These are phyloP conservation scores for Chaetomiaceae sp. DNA, from an alignment of 2,329 filamentous ascomycete species.

Conservation along the genomic window DNA sequence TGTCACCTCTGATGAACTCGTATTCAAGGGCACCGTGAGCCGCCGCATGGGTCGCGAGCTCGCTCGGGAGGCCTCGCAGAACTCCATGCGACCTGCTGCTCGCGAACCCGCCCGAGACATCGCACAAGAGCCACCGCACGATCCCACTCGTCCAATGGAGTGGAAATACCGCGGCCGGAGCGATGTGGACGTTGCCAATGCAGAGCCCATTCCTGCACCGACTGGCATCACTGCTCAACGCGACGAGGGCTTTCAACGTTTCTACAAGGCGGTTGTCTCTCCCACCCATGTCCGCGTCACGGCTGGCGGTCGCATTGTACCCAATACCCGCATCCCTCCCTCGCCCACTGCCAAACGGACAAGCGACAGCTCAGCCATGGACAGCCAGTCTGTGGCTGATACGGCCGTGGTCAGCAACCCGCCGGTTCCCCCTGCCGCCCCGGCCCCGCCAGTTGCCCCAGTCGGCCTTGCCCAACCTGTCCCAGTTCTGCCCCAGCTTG, in stretches of 20 bases:
- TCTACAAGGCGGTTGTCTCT: conserved; percentile 64
- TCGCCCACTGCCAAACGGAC: conserved; percentile 50
- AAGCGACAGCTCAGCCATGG: conserved; percentile 36
- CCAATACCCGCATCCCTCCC: conserved; percentile 52
- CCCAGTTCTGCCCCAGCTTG: conserved; percentile 27
- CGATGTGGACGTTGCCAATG: conserved; percentile 38
- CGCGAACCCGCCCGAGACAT: conserved; percentile 5
- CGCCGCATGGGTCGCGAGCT: conserved; percentile 20
- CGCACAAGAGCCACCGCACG: conserved; percentile 1
- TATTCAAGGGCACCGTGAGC: conserved; percentile 35
- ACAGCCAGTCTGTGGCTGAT: conserved; percentile 23
- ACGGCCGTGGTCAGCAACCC: conserved; percentile 16
- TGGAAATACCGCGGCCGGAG: conserved; percentile 44
- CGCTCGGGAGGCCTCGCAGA: conserved; percentile 12
- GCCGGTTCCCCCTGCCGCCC: no score
- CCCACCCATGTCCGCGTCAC: conserved; percentile 64
- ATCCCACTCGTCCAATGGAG: conserved; percentile 26
- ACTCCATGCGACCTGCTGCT: conserved; percentile 10
- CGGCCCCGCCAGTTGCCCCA: conserved; percentile 10
- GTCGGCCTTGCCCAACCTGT: conserved; percentile 18
- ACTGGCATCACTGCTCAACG: conserved; percentile 50
- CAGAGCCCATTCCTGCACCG: conserved; percentile 50
- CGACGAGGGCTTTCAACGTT: conserved; percentile 61
- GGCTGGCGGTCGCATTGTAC: conserved; percentile 62
- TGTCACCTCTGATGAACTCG: conserved; percentile 34